These are phyloP conservation scores for Leccinellum rugosiceps DNA, from an alignment of 768 basidiomycete species.

Conservation along the genomic window DNA sequence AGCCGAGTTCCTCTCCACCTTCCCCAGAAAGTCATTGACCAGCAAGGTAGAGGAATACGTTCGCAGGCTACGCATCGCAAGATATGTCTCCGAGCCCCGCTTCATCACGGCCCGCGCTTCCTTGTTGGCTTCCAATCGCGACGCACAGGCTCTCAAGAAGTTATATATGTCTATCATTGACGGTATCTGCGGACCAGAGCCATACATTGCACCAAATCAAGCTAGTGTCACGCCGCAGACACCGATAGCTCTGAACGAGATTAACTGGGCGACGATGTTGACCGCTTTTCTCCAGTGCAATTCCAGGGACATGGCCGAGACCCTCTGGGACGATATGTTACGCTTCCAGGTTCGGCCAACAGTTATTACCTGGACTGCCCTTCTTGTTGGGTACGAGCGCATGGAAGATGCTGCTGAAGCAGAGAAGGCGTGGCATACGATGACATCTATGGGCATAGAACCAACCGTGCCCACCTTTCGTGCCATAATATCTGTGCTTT, in stretches of 20 bases:
- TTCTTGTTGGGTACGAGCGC: constrained; percentile 61
- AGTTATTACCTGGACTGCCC: constrained; percentile 64
- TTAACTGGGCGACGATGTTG: constrained; percentile 64
- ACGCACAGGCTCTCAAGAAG: constrained; percentile 35
- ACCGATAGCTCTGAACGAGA: constrained; percentile 51
- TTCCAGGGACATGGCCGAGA: constrained; percentile 53
- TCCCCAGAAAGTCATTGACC: constrained; percentile 37
- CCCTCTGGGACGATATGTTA: constrained; percentile 68
- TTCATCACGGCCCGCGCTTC: constrained; percentile 49
- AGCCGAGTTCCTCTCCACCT: constrained; percentile 37
- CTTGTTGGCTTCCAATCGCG: constrained; percentile 39
- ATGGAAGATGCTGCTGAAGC: constrained; percentile 51
- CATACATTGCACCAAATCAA: constrained; percentile 51
- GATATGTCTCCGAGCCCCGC: constrained; percentile 47
- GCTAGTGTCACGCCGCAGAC: constrained; percentile 36
- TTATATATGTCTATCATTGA: constrained; percentile 52
- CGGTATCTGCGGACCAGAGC: constrained; percentile 48
- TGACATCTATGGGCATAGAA: constrained; percentile 51
- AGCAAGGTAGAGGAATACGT: constrained; percentile 45
- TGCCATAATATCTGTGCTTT: constrained; percentile 63
- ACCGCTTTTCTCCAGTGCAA: constrained; percentile 58
- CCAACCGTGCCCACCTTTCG: constrained; percentile 68
- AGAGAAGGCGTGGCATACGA: constrained; percentile 58
- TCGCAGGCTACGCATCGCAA: constrained; percentile 47
- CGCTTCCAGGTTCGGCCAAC: constrained; percentile 48